phyloP scores from a whole-genome alignment of 768 basidiomycete genomes.

The Sporobolomyces phaffii region DNA sequence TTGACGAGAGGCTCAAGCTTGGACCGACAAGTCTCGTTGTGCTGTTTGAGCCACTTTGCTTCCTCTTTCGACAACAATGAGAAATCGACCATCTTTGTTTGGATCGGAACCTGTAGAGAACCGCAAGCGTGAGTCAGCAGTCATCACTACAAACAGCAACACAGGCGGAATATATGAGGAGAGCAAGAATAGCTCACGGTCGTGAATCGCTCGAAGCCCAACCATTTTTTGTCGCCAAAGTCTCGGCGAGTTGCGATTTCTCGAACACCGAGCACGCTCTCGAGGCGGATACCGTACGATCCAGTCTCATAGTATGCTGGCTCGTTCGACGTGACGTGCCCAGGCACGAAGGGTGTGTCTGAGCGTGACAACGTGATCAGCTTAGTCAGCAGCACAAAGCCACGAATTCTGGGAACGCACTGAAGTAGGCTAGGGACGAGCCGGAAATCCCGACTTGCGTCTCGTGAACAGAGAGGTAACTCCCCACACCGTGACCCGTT shows the following conservation, averaged over 20 bases:
- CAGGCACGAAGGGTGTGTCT: slow-evolving; percentile 59
- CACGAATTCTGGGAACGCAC: not conserved
- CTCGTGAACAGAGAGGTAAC: slow-evolving; percentile 57
- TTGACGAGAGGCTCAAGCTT: slow-evolving; percentile 55
- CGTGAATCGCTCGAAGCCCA: slow-evolving; percentile 85
- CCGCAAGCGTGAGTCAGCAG: not conserved
- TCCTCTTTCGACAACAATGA: slow-evolving; percentile 78
- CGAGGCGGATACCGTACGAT: slow-evolving; percentile 84
- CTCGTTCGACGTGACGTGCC: slow-evolving; percentile 88
- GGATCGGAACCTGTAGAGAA: slow-evolving; percentile 73
- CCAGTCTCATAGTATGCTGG: slow-evolving; percentile 59
- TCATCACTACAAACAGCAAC: not conserved
- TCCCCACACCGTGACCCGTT: slow-evolving; percentile 83
- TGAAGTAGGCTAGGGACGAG: slow-evolving; percentile 5
- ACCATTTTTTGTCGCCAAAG: slow-evolving; percentile 71
- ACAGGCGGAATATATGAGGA: not conserved
- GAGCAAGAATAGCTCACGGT: slow-evolving; percentile 32
- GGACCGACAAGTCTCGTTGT: slow-evolving; percentile 68
- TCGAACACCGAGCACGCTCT: slow-evolving; percentile 73
- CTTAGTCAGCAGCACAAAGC: not conserved
- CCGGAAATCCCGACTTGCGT: slow-evolving; percentile 24
- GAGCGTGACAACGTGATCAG: slow-evolving; percentile 36
- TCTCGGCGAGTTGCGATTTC: slow-evolving; percentile 57
- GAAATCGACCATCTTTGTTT: slow-evolving; percentile 80
- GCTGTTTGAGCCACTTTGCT: slow-evolving; percentile 78